These are phyloP conservation scores for Wickerhamomyces sp. DNA, from an alignment of 1,139 yeast species.

Conservation along the genomic window DNA sequence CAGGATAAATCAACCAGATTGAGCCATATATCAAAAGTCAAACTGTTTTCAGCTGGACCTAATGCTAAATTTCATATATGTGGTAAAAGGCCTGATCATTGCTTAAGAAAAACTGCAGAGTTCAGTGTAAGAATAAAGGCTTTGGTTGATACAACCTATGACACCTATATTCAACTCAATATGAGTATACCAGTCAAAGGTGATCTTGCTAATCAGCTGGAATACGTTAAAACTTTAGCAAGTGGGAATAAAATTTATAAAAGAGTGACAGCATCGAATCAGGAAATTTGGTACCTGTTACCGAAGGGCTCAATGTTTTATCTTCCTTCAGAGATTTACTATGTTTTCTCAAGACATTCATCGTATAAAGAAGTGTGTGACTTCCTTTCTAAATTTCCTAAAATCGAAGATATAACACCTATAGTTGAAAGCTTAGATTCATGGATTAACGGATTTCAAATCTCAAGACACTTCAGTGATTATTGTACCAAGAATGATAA, in stretches of 20 bases:
- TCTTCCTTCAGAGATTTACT: neutral
- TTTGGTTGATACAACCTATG: slow-evolving; percentile 35
- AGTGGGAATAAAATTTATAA: neutral
- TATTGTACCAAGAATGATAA: neutral
- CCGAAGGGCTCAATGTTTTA: neutral
- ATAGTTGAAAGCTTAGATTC: neutral
- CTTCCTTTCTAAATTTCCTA: neutral
- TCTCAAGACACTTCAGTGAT: neutral
- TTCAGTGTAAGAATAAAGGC: slow-evolving; percentile 37
- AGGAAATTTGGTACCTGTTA: neutral
- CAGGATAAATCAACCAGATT: neutral
- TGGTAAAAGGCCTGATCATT: slow-evolving; percentile 20
- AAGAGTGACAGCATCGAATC: neutral
- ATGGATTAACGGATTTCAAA: neutral
- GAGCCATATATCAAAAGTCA: neutral
- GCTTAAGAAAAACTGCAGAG: slow-evolving; percentile 18
- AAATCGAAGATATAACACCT: neutral
- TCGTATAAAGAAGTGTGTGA: neutral
- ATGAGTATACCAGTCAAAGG: slow-evolving; percentile 2
- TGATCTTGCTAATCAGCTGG: slow-evolving; percentile 15
- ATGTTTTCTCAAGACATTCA: slow-evolving; percentile 1
- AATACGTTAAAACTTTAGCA: neutral
- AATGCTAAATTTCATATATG: slow-evolving; percentile 32
- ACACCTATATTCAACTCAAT: slow-evolving; percentile 30
- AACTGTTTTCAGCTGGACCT: neutral